Evolutionary conservation across 805 yeast species (phyloP).

Genomic region (Metschnikowia hibisci): DNA sequence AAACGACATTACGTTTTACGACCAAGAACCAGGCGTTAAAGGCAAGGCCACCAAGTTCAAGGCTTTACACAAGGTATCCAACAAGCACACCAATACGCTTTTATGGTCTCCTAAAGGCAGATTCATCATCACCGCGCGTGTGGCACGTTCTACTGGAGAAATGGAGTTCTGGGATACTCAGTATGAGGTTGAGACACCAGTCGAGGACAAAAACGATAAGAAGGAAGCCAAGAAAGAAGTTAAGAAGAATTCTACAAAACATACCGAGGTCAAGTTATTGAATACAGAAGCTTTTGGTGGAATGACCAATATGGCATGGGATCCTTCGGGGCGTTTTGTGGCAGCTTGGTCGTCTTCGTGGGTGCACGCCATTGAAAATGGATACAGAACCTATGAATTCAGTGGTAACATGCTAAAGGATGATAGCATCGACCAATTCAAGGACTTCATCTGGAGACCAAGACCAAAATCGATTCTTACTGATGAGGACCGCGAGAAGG

Average conservation of each 20-base stretch:
- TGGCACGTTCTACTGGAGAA: conserved; percentile 51
- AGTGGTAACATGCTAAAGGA: conserved; percentile 75
- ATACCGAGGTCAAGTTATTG: conserved; percentile 47
- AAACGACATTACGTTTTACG: conserved; percentile 74
- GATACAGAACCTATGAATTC: conserved; percentile 82
- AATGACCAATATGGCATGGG: conserved; percentile 86
- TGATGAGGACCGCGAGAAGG: conserved; percentile 80
- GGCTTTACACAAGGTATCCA: conserved; percentile 52
- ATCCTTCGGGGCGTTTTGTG: conserved; percentile 89
- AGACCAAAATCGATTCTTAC: conserved; percentile 79
- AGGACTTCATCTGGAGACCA: conserved; percentile 94
- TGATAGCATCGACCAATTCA: conserved; percentile 77
- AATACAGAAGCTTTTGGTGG: conserved; percentile 66
- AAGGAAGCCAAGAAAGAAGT: neutral
- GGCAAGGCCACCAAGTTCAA: conserved; percentile 54
- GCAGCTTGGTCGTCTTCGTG: conserved; percentile 85
- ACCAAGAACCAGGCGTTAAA: conserved; percentile 58
- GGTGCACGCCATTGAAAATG: conserved; percentile 84
- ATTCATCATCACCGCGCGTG: conserved; percentile 57
- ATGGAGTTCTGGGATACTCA: conserved; percentile 85
- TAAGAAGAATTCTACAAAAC: conserved; percentile 13
- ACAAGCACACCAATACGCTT: conserved; percentile 67
- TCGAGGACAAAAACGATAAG: conserved; percentile 14
- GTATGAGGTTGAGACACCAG: conserved; percentile 59
- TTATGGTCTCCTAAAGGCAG: conserved; percentile 93